Evolutionary conservation across 2,329 filamentous ascomycete species (phyloP), one percentile per base, ranked within the genome.

Genomic region (Calonectria pauciramosa): DNA sequence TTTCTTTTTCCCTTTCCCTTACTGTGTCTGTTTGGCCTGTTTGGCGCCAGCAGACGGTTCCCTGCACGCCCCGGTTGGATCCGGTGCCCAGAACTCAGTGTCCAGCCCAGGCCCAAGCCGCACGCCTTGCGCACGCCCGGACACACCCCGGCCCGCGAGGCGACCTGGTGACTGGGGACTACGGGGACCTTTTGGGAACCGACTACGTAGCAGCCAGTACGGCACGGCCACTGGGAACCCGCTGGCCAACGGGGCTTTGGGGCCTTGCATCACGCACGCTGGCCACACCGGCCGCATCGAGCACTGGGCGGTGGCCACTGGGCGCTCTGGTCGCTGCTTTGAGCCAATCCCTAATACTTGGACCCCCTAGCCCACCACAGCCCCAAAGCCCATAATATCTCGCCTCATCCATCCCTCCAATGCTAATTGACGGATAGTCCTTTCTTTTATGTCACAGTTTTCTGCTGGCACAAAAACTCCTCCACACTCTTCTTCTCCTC

Each of bases 391-490:
- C 79, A 81, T 79, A 80, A 74, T 75, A 80, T 80, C 79, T 80
- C 75, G 77, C 76, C 71, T 78, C 76, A 72, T 77, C 78, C 78
- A 60, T 72, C 77, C 66, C 56, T 63, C 56, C 65, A 69, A 63
- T 77, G 72, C 80, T 82, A 81, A 82, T 76, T 71, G 59, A 52
- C 74, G 54, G 54, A 81, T 84, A 97, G 95, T 98, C 72, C 89
- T 96, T 80, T 97, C 95, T 81, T 97, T 97, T 86, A 96, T 97
- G 91, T 95, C 94, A 85, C 92, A 93, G 86, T 93, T 94, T 88
- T 94, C 93, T 78, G 87, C 87, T 78, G 85, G 86, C 74, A 85
- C 87, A 80, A 87, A 87, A 76, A 85, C 85, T 77, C 85, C 87
- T 49, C 86, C 88, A 30, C 86, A 87, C 70, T 83, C 87, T 71